Evolutionary conservation across 148 eudicot genomes (phyloP).

Genomic region (Silene conica): DNA sequence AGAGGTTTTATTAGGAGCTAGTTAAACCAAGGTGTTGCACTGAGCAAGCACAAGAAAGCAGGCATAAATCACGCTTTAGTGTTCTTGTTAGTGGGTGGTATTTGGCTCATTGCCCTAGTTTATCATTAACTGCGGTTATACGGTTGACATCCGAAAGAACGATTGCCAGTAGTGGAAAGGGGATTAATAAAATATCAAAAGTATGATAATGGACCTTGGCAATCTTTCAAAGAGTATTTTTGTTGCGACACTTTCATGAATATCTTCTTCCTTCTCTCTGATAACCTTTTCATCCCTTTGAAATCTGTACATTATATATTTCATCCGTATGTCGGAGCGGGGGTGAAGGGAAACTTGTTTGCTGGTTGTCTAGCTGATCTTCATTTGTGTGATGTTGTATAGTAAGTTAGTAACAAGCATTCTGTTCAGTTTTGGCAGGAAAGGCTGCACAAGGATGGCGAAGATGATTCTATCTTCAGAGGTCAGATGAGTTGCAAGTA

Average conservation of each 20-base stretch:
- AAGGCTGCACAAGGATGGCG: slow-evolving; percentile 42
- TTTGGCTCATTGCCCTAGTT: background rate
- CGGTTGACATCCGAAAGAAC: too few relatives aligned
- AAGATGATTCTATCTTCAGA: slow-evolving; percentile 31
- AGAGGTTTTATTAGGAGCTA: background rate
- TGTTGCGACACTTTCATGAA: too few relatives aligned
- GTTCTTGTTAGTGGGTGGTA: background rate
- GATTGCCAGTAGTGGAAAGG: too few relatives aligned
- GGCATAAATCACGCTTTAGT: background rate
- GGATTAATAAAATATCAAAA: too few relatives aligned
- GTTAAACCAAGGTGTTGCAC: too few relatives aligned
- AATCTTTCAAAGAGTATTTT: too few relatives aligned
- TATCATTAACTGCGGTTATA: background rate
- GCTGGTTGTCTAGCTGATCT: background rate
- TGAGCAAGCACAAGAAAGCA: too few relatives aligned
- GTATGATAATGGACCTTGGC: too few relatives aligned
- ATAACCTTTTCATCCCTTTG: background rate
- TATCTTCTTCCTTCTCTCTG: too few relatives aligned
- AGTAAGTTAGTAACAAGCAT: slow-evolving; percentile 16
- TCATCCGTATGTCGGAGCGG: background rate
- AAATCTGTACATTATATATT: background rate
- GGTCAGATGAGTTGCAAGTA: slow-evolving; percentile 8
- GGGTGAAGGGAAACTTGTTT: too few relatives aligned
- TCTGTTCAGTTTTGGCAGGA: slow-evolving; percentile 28
- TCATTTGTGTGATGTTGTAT: background rate